A percentile compares a stretch with the other conserved stretches of the same genome.
Conservation (phyloP, 192 early-diverging fungal species). For the Tieghemiomyces parasiticus region DNA sequence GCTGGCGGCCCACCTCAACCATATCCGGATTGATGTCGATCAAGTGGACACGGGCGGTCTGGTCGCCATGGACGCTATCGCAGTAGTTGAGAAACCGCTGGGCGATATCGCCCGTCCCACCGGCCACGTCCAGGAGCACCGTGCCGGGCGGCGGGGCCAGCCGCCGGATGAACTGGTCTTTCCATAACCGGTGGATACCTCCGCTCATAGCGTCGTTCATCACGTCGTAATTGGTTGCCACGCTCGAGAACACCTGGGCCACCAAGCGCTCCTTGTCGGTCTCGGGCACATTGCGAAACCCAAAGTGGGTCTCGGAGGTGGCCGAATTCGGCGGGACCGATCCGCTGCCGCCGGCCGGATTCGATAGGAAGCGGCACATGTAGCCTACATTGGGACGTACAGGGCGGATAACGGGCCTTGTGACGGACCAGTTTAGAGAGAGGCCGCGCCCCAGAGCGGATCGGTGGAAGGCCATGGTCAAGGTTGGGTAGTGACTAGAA, state of each 20-base stretch:
- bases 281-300: constrained; percentile 76
- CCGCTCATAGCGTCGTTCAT: constrained; percentile 97
- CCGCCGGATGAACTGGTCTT: constrained; percentile 76
- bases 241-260: constrained; percentile 79
- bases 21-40: constrained; percentile 96
- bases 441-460: no score
- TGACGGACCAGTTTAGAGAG: no score
- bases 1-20: constrained; percentile 72
- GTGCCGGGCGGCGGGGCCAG: constrained; percentile 71
- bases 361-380: no score
- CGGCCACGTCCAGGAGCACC: constrained; percentile 88
- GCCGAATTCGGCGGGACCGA: not conserved
- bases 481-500: no score
- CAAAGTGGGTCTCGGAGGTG: constrained; percentile 73
- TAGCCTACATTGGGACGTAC: no score
- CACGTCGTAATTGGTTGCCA: constrained; percentile 89
- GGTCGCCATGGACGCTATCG: constrained; percentile 44
- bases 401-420: no score
- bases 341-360: not conserved
- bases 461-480: no score
- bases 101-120: constrained; percentile 96
- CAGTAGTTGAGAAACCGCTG: constrained; percentile 85
- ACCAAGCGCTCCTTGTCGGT: constrained; percentile 78
- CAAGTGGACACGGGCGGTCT: constrained; percentile 57
- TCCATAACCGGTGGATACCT: constrained; percentile 93